A percentile compares a stretch with the other conserved stretches of the same genome.
Evolutionary conservation across 2,329 filamentous ascomycete genomes (phyloP).

Genomic region (Diatrype stigma): DNA sequence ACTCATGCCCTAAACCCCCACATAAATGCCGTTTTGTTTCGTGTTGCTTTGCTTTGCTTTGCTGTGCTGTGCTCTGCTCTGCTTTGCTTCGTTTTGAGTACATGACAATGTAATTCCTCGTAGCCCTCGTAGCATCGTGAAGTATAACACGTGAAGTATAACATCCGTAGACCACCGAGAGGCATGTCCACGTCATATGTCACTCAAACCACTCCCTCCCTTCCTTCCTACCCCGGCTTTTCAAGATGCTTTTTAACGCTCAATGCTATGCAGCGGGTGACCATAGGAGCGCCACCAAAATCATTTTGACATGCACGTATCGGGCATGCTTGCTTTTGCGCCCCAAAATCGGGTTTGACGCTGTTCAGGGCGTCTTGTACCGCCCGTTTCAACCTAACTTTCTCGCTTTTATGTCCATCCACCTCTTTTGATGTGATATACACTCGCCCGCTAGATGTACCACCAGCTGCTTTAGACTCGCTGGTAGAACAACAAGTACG

Average conservation of each 20-base stretch:
- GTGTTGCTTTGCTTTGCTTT: too few species aligned
- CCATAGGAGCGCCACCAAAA: not conserved
- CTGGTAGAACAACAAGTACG: conserved; percentile 95
- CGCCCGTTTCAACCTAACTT: not conserved
- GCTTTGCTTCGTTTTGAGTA: too few species aligned
- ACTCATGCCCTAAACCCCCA: not conserved
- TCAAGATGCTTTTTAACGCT: not conserved
- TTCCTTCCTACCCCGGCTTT: not conserved
- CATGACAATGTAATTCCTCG: not conserved
- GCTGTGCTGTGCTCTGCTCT: too few species aligned
- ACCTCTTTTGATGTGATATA: not conserved
- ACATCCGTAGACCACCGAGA: not conserved
- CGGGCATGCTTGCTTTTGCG: not conserved
- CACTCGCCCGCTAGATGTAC: not conserved
- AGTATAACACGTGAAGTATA: not conserved
- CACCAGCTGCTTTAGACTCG: conserved; percentile 46
- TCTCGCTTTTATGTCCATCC: conserved; percentile 2
- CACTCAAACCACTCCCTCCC: not conserved
- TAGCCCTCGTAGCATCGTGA: not conserved
- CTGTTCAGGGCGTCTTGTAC: not conserved
- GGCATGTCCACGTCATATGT: not conserved
- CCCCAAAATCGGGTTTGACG: not conserved
- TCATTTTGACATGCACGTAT: not conserved
- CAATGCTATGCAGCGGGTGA: not conserved
- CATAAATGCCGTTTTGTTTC: not conserved